Percentiles rank a stretch among this genome's conserved stretches.
These are phyloP conservation scores for Metarhizium guizhouense DNA, from an alignment of 2,329 filamentous ascomycete species.

Conservation along the genomic window DNA sequence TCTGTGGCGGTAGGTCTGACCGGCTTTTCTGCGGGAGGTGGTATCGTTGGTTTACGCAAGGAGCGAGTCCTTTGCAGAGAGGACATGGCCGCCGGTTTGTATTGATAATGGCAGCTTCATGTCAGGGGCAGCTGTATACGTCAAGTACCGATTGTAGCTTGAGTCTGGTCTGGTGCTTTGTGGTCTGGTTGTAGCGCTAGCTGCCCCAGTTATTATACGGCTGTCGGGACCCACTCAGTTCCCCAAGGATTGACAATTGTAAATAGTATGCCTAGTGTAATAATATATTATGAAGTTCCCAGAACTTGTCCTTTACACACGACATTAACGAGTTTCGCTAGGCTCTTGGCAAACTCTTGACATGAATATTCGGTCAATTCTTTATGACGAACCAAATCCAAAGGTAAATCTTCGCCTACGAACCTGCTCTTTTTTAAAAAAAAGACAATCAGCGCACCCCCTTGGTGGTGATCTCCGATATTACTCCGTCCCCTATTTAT, in stretches of 20 bases:
- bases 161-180: neutral
- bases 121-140: neutral
- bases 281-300: too few species aligned
- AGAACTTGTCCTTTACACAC: too few species aligned
- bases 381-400: neutral
- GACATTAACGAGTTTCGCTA: too few species aligned
- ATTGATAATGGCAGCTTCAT: neutral
- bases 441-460: neutral
- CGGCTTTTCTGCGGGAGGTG: slow-evolving; percentile 6
- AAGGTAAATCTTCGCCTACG: neutral
- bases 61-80: slow-evolving; percentile 20
- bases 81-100: slow-evolving; percentile 5
- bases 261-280: too few species aligned
- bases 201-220: too few species aligned
- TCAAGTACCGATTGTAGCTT: neutral
- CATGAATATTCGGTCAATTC: neutral
- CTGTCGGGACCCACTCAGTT: too few species aligned
- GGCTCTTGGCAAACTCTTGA: neutral
- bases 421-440: neutral
- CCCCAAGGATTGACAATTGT: too few species aligned
- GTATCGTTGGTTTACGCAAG: slow-evolving; percentile 26
- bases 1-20: neutral
- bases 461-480: neutral
- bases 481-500: neutral
- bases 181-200: neutral